Evolutionary conservation across 495 filamentous ascomycete genomes (phyloP).

Genomic region (Aspergillus coremiiformis): DNA sequence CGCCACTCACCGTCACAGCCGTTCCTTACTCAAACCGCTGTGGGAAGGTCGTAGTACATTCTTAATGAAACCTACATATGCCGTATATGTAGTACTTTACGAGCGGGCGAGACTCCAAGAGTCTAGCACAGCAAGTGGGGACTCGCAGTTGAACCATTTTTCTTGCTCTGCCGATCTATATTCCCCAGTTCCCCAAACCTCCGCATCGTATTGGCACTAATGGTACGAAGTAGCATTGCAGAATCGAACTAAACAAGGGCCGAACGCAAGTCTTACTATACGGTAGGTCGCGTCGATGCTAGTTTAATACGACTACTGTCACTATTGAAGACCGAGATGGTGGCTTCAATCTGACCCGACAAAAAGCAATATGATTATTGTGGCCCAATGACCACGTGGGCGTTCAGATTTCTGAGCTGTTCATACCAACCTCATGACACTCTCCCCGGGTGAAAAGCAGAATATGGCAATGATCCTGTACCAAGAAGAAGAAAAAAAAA

Average conservation of each 20-base stretch:
- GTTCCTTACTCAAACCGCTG: neutral
- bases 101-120: neutral
- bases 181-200: neutral
- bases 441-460: too few species aligned
- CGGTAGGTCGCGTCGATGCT: neutral
- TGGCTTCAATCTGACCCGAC: too few species aligned
- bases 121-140: neutral
- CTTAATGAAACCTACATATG: neutral
- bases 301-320: neutral
- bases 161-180: neutral
- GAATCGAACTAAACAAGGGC: neutral
- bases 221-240: neutral
- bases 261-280: constrained; percentile 13
- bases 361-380: too few species aligned
- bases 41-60: neutral
- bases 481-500: neutral
- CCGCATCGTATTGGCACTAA: neutral
- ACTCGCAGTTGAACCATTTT: neutral
- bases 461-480: neutral
- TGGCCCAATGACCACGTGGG: too few species aligned
- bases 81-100: neutral
- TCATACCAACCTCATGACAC: neutral
- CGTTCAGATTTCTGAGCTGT: neutral
- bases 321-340: neutral
- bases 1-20: neutral